phyloP scores from a whole-genome alignment of 306 rosid genomes.

The Trifolium fragiferum region DNA sequence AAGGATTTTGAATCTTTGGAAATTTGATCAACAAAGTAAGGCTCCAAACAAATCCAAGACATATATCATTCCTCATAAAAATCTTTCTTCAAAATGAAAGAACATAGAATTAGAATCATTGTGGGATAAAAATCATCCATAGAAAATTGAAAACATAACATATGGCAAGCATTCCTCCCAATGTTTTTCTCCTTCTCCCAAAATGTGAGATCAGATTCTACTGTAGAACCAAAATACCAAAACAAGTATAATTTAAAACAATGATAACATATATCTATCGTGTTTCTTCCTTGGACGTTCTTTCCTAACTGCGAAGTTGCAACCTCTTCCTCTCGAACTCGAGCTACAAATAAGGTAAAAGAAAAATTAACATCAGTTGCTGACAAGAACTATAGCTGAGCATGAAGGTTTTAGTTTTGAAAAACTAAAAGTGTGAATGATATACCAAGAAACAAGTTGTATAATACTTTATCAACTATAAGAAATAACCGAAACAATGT shows the following conservation, averaged over 20 bases:
- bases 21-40: background rate
- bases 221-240: background rate
- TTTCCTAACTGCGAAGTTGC: conserved; percentile 60
- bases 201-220: conserved; percentile 21
- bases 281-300: conserved; percentile 36
- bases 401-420: conserved; percentile 11
- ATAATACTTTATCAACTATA: background rate
- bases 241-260: background rate
- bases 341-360: conserved; percentile 53
- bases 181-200: background rate
- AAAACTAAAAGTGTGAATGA: background rate
- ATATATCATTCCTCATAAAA: background rate
- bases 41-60: background rate
- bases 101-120: background rate
- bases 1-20: background rate
- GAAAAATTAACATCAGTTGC: conserved; percentile 26
- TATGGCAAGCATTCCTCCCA: background rate
- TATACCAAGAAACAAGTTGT: background rate
- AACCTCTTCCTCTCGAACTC: conserved; percentile 88
- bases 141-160: background rate
- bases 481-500: background rate
- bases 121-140: background rate
- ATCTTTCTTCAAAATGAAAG: background rate
- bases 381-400: background rate
- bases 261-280: conserved; percentile 37